Evolutionary conservation across 2,329 filamentous ascomycete species (phyloP).

Genomic region (Cytospora piceicola): DNA sequence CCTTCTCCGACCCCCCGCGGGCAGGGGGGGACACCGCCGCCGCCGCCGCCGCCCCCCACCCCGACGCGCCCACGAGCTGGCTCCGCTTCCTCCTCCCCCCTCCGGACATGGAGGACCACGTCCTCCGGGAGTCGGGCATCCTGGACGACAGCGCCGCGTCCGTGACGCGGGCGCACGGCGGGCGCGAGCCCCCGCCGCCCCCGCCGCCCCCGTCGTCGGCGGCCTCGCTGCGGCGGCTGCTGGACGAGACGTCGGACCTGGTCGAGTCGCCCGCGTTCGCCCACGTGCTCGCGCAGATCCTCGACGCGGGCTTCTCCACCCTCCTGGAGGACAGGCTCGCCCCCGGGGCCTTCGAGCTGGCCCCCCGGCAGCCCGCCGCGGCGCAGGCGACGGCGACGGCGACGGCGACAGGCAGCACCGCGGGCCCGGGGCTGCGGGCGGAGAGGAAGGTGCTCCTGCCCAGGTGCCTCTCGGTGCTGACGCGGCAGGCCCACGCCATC

Average conservation of each 20-base stretch:
- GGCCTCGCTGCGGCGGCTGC: constrained; percentile 73
- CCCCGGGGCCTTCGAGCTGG: constrained; percentile 73
- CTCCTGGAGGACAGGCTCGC: constrained; percentile 84
- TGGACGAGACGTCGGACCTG: constrained; percentile 95
- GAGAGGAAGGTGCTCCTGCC: constrained; percentile 75
- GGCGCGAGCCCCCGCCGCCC: constrained; percentile 32
- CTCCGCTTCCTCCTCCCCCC: constrained; percentile 82
- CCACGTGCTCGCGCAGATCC: constrained; percentile 81
- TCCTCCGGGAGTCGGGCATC: constrained; percentile 86
- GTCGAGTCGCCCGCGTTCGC: constrained; percentile 92
- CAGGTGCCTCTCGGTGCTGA: constrained; percentile 86
- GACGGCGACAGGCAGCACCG: constrained; percentile 32
- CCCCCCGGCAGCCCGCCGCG: constrained; percentile 36
- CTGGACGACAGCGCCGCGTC: constrained; percentile 53
- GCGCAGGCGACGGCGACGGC: constrained; percentile 23
- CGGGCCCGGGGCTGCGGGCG: constrained; percentile 56
- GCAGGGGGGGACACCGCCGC: background rate
- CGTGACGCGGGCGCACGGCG: constrained; percentile 25
- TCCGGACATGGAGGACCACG: constrained; percentile 75
- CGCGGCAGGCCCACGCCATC: constrained; percentile 87
- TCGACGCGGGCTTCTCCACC: constrained; percentile 84
- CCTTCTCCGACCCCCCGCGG: constrained; percentile 12
- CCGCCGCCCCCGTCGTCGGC: constrained; percentile 49
- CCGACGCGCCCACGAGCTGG: constrained; percentile 65
- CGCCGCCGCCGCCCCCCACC: background rate